Evolutionary conservation across 129 eudicot species (phyloP).

Genomic region (Lactuca saligna): DNA sequence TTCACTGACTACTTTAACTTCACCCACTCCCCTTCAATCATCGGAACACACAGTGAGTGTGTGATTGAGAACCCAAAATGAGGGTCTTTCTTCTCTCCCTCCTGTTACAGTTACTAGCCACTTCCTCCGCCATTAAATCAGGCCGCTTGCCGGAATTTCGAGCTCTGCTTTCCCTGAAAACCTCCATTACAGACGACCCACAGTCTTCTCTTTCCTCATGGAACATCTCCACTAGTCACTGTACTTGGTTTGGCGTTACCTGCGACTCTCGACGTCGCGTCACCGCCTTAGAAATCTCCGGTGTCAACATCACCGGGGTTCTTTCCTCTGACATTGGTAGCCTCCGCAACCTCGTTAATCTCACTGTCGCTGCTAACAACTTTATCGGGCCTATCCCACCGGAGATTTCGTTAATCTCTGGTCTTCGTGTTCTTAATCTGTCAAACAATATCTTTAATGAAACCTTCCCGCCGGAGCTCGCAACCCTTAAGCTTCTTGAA

Average conservation of each 20-base stretch:
- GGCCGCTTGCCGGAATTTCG: constrained; percentile 46
- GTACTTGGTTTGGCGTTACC: constrained; percentile 63
- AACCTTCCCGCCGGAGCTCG: constrained; percentile 51
- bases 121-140: constrained; percentile 33
- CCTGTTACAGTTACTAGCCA: constrained; percentile 25
- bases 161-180: constrained; percentile 68
- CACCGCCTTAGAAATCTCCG: constrained; percentile 51
- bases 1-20: constrained; percentile 10
- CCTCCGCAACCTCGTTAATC: constrained; percentile 43
- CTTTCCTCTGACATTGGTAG: constrained; percentile 50
- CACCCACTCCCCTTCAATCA: background rate
- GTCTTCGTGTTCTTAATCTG: constrained; percentile 54
- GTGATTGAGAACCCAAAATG: constrained; percentile 29
- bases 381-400: constrained; percentile 63
- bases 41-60: background rate
- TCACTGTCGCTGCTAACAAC: constrained; percentile 55
- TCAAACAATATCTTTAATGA: constrained; percentile 68
- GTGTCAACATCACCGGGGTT: constrained; percentile 53
- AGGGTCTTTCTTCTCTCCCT: constrained; percentile 31
- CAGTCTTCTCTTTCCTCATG: constrained; percentile 52
- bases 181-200: constrained; percentile 66
- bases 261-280: constrained; percentile 64
- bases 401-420: constrained; percentile 46
- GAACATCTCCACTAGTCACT: constrained; percentile 53
- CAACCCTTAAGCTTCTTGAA: constrained; percentile 39